Conservation (phyloP, 805 yeast genomes). For the Kregervanrija pseudodelftensis region DNA sequence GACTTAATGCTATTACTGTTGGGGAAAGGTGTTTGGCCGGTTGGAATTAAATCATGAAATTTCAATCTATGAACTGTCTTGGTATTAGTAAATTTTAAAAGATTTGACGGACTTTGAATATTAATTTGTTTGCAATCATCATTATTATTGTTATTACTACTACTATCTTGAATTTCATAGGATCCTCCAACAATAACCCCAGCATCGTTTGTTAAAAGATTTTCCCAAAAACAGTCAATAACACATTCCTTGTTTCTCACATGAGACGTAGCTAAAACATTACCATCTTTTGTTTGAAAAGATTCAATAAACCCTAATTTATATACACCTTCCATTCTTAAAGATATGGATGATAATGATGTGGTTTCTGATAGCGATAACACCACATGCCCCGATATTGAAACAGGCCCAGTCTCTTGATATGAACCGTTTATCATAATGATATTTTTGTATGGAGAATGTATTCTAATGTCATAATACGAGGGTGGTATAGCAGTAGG, state of each 20-base stretch:
- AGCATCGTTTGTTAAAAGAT: constrained; percentile 32
- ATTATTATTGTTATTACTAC: too few species aligned
- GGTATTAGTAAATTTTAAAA: too few species aligned
- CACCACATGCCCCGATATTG: constrained; percentile 41
- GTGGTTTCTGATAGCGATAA: constrained; percentile 36
- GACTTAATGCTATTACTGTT: constrained; percentile 7
- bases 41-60: constrained; percentile 7
- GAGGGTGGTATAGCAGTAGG: neutral
- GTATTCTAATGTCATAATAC: constrained; percentile 24
- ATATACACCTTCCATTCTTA: constrained; percentile 37
- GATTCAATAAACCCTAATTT: constrained; percentile 34
- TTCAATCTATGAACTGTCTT: neutral
- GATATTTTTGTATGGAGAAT: constrained; percentile 34
- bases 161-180: too few species aligned
- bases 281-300: constrained; percentile 21
- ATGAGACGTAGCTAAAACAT: constrained; percentile 24
- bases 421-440: constrained; percentile 38
- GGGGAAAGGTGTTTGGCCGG: constrained; percentile 30
- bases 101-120: too few species aligned
- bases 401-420: constrained; percentile 36
- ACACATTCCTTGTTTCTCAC: constrained; percentile 33
- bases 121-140: too few species aligned
- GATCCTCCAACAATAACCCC: constrained; percentile 28
- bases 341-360: constrained; percentile 32
- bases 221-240: constrained; percentile 41